These are phyloP conservation scores for Saitoella complicata DNA, from an alignment of 805 yeast species.

Conservation along the genomic window DNA sequence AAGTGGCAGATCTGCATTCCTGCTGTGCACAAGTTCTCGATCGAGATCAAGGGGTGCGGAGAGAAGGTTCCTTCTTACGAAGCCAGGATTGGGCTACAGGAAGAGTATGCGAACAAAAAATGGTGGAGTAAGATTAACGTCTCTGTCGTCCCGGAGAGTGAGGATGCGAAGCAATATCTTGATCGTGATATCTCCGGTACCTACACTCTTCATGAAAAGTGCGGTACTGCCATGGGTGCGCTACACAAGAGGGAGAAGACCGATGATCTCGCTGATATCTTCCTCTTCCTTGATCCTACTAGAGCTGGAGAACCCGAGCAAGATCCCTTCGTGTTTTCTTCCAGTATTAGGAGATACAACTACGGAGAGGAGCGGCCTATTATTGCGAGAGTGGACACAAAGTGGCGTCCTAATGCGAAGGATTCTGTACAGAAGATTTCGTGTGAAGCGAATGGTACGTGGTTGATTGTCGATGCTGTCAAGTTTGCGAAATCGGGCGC, in stretches of 20 bases:
- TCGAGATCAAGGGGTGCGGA: conserved; percentile 1
- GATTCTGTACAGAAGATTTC: neutral
- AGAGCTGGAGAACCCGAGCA: conserved; percentile 3
- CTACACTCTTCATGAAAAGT: conserved; percentile 2
- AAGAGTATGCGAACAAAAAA: neutral
- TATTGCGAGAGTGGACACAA: conserved; percentile 3
- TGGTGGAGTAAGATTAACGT: neutral
- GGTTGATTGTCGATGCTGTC: too few species aligned
- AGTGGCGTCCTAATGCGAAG: conserved; percentile 3
- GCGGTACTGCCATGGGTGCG: conserved; percentile 4
- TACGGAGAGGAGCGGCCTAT: conserved; percentile 3
- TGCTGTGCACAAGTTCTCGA: neutral
- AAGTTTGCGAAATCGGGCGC: too few species aligned
- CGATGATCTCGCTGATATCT: neutral
- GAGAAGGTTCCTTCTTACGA: conserved; percentile 3
- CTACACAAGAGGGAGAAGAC: neutral
- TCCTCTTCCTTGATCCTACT: conserved; percentile 5
- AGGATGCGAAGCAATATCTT: neutral
- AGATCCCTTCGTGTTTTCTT: conserved; percentile 1
- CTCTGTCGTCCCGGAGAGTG: neutral
- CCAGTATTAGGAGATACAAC: conserved; percentile 3
- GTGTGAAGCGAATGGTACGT: neutral
- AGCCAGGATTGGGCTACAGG: conserved; percentile 3
- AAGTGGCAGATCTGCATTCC: conserved; percentile 5
- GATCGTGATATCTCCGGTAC: conserved; percentile 3